Conservation (phyloP, 768 basidiomycete genomes). For the Gyrodon lividus region DNA sequence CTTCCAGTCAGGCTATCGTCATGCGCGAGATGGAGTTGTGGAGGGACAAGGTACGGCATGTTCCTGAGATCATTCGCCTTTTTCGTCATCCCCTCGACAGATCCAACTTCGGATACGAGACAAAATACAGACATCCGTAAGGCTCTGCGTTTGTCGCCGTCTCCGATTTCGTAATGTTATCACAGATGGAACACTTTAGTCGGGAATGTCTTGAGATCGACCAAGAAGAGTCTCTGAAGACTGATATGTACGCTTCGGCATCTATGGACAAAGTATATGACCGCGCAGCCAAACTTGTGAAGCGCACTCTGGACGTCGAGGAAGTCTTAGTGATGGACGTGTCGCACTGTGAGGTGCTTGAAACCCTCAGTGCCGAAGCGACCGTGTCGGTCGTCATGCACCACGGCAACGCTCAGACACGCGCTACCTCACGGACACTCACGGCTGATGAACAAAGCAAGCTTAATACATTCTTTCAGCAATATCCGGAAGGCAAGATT, state of each 20-base stretch:
- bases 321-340: constrained; percentile 92
- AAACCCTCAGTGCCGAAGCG: constrained; percentile 60
- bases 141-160: constrained; percentile 19
- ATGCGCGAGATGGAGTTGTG: constrained; percentile 97
- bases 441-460: constrained; percentile 70
- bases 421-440: constrained; percentile 54
- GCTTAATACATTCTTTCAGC: constrained; percentile 74
- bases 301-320: constrained; percentile 88
- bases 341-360: constrained; percentile 84
- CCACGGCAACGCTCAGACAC: constrained; percentile 56
- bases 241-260: constrained; percentile 25
- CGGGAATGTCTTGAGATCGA: constrained; percentile 94
- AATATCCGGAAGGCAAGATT: constrained; percentile 82
- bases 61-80: neutral
- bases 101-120: constrained; percentile 90
- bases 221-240: constrained; percentile 33
- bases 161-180: neutral
- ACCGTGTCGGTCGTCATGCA: constrained; percentile 69
- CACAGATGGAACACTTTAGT: constrained; percentile 91
- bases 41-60: constrained; percentile 73
- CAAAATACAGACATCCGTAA: constrained; percentile 84
- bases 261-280: constrained; percentile 90
- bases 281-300: constrained; percentile 85
- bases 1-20: constrained; percentile 57
- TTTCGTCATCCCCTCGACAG: constrained; percentile 33